Conservation (phyloP, 441 rosid genomes). For the Syzygium syzygioides region DNA sequence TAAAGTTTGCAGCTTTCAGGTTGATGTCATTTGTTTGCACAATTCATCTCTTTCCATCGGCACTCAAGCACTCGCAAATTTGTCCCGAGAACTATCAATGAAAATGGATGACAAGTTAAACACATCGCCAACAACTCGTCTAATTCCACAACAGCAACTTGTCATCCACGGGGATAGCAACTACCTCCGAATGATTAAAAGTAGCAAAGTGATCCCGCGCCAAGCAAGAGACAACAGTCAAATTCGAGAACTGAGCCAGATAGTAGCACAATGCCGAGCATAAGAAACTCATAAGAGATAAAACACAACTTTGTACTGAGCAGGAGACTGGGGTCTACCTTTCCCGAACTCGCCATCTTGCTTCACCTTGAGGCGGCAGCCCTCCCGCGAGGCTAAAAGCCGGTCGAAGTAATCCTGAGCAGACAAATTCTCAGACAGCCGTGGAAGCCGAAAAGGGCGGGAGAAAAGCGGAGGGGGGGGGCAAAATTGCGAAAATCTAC, state of each 20-base stretch:
- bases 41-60: neutral
- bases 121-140: neutral
- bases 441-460: neutral
- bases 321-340: conserved; percentile 26
- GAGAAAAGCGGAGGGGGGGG: neutral
- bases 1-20: neutral
- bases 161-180: neutral
- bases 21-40: neutral
- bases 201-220: neutral
- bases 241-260: neutral
- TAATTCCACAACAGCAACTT: neutral
- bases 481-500: neutral
- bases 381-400: conserved; percentile 39
- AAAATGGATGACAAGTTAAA: neutral
- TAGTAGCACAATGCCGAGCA: neutral
- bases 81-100: fast-evolving
- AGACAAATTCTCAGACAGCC: neutral
- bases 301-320: neutral
- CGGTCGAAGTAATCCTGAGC: conserved; percentile 67
- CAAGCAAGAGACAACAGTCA: neutral
- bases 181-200: neutral
- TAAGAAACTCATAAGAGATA: neutral
- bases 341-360: conserved; percentile 42
- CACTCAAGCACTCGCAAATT: neutral
- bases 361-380: conserved; percentile 45